Conservation (phyloP, 176 grass and related monocot species). For the Neostapfia colusana region DNA sequence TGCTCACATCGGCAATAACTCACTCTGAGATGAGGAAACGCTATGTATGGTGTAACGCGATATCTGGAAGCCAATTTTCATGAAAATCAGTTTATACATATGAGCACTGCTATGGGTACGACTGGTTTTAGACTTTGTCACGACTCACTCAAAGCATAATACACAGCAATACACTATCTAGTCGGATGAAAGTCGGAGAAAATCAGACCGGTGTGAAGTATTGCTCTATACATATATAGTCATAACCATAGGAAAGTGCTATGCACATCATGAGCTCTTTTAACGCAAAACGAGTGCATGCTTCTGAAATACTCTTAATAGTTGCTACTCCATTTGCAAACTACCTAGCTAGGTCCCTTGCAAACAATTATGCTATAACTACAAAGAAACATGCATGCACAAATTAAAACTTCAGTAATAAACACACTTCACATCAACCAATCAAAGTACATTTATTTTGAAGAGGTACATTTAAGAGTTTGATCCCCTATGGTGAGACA, state of each 20-base stretch:
- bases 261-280: not conserved
- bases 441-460: not conserved
- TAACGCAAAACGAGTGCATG: not conserved
- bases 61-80: too few relatives aligned
- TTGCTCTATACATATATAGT: too few relatives aligned
- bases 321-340: not conserved
- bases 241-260: not conserved
- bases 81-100: not conserved
- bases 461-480: not conserved
- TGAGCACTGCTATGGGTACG: too few relatives aligned
- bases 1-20: not conserved
- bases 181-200: too few relatives aligned
- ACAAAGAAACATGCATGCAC: not conserved
- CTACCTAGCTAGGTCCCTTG: not conserved
- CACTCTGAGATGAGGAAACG: not conserved
- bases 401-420: not conserved
- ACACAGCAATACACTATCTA: too few relatives aligned
- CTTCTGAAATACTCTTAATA: not conserved
- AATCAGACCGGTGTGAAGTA: too few relatives aligned
- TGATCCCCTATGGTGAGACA: slow-evolving; percentile 18
- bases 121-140: too few relatives aligned
- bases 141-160: too few relatives aligned
- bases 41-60: not conserved
- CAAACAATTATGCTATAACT: not conserved
- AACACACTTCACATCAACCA: slow-evolving; percentile 16